Percentiles rank a stretch among this genome's conserved stretches.
These are phyloP conservation scores for Yamagishiella unicocca DNA, from an alignment of 139 green algal species.

Conservation along the genomic window DNA sequence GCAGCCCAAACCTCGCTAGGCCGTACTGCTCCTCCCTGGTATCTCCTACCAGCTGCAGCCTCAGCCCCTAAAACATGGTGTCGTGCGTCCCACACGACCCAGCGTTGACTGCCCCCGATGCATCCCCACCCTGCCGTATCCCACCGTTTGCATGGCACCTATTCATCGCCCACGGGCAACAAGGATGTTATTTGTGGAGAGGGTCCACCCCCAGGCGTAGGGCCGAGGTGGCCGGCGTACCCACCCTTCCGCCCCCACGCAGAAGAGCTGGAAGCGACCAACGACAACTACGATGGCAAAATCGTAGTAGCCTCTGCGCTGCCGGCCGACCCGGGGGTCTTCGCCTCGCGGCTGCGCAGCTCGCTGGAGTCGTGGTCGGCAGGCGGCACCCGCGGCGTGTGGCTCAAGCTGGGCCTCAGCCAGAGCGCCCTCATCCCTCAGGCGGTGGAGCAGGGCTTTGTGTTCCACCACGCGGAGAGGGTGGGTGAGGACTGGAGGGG, in stretches of 20 bases:
- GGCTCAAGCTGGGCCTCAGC: conserved; percentile 73
- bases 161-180: too few relatives aligned
- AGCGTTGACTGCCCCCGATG: too few relatives aligned
- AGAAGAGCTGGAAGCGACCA: conserved; percentile 31
- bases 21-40: too few relatives aligned
- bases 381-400: conserved; percentile 71
- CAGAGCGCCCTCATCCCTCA: conserved; percentile 59
- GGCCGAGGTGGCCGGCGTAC: too few relatives aligned
- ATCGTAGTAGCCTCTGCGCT: conserved; percentile 61
- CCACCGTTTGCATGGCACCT: too few relatives aligned
- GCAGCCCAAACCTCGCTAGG: too few relatives aligned
- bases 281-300: conserved; percentile 75
- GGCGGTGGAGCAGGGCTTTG: conserved; percentile 70
- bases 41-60: too few relatives aligned
- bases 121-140: background rate
- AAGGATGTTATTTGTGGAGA: too few relatives aligned
- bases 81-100: too few relatives aligned
- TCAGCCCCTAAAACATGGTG: too few relatives aligned
- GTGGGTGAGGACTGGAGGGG: conserved; percentile 21
- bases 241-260: background rate
- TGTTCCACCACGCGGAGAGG: conserved; percentile 85
- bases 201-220: too few relatives aligned
- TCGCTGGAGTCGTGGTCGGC: conserved; percentile 64
- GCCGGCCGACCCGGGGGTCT: conserved; percentile 59
- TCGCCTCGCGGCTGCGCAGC: conserved; percentile 53